Base-by-base conservation (phyloP, 2,329 filamentous ascomycete genomes). In the Stromatinia cepivora region DNA sequence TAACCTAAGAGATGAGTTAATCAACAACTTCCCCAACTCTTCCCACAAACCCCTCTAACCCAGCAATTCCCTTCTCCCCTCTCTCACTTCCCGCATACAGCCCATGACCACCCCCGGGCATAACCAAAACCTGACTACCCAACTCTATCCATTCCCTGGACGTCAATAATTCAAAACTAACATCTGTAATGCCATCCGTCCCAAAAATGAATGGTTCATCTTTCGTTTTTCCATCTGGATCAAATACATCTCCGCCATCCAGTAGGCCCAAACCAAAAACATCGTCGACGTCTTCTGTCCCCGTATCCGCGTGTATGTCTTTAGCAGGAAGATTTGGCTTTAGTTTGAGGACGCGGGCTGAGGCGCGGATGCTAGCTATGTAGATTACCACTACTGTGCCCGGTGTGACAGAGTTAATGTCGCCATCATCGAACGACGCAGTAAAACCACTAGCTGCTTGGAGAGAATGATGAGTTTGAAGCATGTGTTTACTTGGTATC, bases 351-450 rank as follows among this genome's bases (percentile, higher is more conserved):
- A 98, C 87, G 70, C 90, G 89, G 0, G 93, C 94, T 0, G 91
- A 88, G 1, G 93, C 91, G 11, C 94, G 87, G 20, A 98, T 89
- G 77, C 93, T 97, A 25, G 92, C 93, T 53, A 94, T 87, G 76
- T 97, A 98, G 0, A 94, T 87, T 42, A 96, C 93, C 7, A 94
- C 89, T 46, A 90, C 83, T 53, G 86, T 89, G 1, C 92, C 91
- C 0, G 88, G 81, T 0, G 86, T 84, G 9, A 97, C 82, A 1
- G 86, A 82, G 34, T 85, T 86, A 0, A 90, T 86, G 62, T 90
- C 87, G 0, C 83, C 79, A 7, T 90, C 85, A 0, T 85, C 81
- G 76, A 97, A 96, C 0, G 85, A 84, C 0, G 92, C 93, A 1
- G 87, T 88, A 73, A 93, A 86, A 0, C 89, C 89, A 39, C 86